Conservation (phyloP, 2,329 filamentous ascomycete species). For the Claviceps fusiformis region DNA sequence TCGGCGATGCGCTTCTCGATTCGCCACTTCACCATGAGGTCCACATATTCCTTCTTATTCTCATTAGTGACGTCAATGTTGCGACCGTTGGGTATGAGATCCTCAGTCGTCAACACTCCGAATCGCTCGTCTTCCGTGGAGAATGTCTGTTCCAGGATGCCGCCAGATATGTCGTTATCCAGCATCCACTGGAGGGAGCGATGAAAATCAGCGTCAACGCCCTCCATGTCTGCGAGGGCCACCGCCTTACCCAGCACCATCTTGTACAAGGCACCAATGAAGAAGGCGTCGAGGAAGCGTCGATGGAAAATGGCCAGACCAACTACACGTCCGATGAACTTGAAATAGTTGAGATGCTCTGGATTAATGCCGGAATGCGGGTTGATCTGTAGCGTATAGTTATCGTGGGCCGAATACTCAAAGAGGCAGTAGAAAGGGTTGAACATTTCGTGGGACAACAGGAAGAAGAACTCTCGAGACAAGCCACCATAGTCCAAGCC, state of each 20-base stretch:
- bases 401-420: conserved; percentile 98
- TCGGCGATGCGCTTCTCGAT: conserved; percentile 97
- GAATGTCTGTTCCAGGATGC: conserved; percentile 89
- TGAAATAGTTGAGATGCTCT: conserved; percentile 99
- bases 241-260: conserved; percentile 96
- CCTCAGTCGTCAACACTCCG: conserved; percentile 84
- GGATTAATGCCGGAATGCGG: conserved; percentile 98
- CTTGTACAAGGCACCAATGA: conserved; percentile 98
- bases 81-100: conserved; percentile 78
- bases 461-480: conserved; percentile 97
- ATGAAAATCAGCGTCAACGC: conserved; percentile 96
- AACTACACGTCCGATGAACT: conserved; percentile 96
- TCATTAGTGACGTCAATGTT: conserved; percentile 95
- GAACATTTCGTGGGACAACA: conserved; percentile 99
- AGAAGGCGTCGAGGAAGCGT: conserved; percentile 95
- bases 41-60: conserved; percentile 98
- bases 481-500: conserved; percentile 95
- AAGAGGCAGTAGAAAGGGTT: conserved; percentile 99
- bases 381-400: conserved; percentile 99
- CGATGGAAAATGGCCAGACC: conserved; percentile 96
- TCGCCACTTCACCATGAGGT: conserved; percentile 97
- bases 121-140: conserved; percentile 96
- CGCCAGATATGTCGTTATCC: conserved; percentile 89
- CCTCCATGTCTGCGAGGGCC: conserved; percentile 89
- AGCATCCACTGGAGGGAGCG: conserved; percentile 93